Percentiles rank a stretch among this genome's conserved stretches.
These are phyloP conservation scores for Trichoderma breve DNA, from an alignment of 2,329 filamentous ascomycete species.

Conservation along the genomic window DNA sequence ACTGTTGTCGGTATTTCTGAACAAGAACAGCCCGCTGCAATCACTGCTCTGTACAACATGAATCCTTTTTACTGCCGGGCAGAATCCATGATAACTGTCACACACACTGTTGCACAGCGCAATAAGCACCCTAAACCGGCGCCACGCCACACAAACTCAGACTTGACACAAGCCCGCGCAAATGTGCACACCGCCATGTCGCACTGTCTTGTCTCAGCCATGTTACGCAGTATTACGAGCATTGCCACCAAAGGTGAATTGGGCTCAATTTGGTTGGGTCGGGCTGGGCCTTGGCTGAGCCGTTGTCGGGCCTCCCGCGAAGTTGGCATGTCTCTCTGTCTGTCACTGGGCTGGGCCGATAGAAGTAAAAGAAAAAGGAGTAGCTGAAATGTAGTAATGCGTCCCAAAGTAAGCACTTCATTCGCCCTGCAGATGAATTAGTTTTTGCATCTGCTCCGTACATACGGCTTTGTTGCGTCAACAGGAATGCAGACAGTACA, in stretches of 20 bases:
- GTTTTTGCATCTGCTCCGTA: not conserved
- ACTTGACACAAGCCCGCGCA: not conserved
- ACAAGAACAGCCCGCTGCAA: too few species aligned
- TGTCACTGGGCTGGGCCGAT: not conserved
- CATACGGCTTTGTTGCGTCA: not conserved
- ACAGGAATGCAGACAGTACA: not conserved
- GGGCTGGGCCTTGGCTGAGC: too few species aligned
- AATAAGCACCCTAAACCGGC: not conserved
- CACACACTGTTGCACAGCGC: not conserved
- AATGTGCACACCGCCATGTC: slow-evolving; percentile 6
- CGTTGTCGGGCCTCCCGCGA: not conserved
- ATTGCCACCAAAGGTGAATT: not conserved
- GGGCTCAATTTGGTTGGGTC: not conserved
- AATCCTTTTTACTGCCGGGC: too few species aligned
- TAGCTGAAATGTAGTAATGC: not conserved
- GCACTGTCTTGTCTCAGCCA: slow-evolving; percentile 2
- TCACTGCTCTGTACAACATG: too few species aligned
- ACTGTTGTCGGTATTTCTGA: too few species aligned
- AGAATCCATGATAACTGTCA: not conserved
- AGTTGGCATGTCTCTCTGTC: not conserved
- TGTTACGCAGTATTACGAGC: not conserved
- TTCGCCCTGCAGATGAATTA: not conserved
- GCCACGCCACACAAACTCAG: not conserved
- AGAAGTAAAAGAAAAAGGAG: not conserved
- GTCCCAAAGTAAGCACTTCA: not conserved